phyloP scores from a whole-genome alignment of 176 grass and related monocot species.

The Aegilops speltoides region DNA sequence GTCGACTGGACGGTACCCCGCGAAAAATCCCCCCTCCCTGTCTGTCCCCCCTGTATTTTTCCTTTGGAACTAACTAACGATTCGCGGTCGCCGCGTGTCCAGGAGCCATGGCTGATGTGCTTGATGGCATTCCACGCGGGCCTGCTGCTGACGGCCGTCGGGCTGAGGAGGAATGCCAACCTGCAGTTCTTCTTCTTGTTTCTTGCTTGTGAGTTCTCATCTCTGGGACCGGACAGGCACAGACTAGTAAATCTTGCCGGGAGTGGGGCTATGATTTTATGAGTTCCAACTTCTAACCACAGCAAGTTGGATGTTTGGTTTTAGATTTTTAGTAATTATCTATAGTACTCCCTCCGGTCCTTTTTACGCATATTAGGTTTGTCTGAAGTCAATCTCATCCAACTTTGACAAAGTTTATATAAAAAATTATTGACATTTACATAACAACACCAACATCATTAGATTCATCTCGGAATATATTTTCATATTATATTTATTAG shows the following conservation, averaged over 20 bases:
- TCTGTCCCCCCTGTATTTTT: neutral
- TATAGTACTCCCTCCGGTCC: no score
- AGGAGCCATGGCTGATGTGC: conserved; percentile 81
- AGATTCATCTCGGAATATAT: no score
- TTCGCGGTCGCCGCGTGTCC: neutral
- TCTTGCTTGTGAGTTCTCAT: conserved; percentile 60
- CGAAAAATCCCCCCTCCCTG: neutral
- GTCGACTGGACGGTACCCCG: conserved; percentile 50
- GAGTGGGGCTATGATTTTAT: neutral
- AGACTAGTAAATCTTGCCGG: neutral
- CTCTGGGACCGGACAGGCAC: neutral
- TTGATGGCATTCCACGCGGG: conserved; percentile 54
- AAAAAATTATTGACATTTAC: no score
- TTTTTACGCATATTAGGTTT: no score
- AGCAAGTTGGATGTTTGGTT: no score
- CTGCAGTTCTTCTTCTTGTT: conserved; percentile 55
- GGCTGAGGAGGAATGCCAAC: conserved; percentile 53
- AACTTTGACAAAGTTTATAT: no score
- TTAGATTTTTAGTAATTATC: no score
- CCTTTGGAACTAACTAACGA: neutral
- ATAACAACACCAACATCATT: no score
- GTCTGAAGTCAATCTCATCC: no score
- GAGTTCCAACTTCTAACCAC: neutral
- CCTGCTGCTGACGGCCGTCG: conserved; percentile 49
- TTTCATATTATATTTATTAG: no score